Evolutionary conservation across 2,329 filamentous ascomycete species (phyloP), one percentile per base, ranked within the genome.

Genomic region (Fusarium musae): DNA sequence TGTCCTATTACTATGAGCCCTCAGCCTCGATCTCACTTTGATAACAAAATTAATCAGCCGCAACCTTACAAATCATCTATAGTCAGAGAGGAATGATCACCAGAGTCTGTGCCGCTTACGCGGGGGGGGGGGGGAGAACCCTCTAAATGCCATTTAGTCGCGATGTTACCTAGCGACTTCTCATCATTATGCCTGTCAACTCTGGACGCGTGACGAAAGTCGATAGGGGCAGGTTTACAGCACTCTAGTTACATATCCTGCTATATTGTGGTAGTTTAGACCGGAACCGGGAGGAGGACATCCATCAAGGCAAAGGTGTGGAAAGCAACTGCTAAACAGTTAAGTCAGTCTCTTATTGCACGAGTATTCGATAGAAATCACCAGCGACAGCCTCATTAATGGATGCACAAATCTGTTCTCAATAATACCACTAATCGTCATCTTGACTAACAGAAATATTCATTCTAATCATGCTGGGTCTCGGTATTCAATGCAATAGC

Each of bases 41-140:
- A 30, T 32, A 74, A 15, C 71, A 59, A 52, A 79, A 53, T 80
- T 79, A 53, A 78, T 79, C 63, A 78, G 43, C 77, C 66, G 2
- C 79, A 78, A 10, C 67, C 59, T 9, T 80, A 64, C 1, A 59
- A 54, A 26, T 79, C 74, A 40, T 83, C 81, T 19, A 80, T 56
- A 4, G 80, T 81, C 12, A 77, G 83, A 52, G 82, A 75, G 54
- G 83, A 83, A 71, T 84, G 82, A 64, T 80, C 81, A 74, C 84
- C 85, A 71, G 84, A 85, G 44, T 80, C 76, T 9, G 78, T 79
- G 3, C 72, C 78, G 10, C 78, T 26, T 26, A 26, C 26, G 26
- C 26, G 26, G 26, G 26, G 8, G 23, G 23, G 23, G 23, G 23
- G 23, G 19, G 21, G 40, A 39, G 21, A 26, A 26, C 26, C 26